Base-by-base conservation (phyloP, 1,284 basidiomycete species). In the Veloporphyrellus conicus region DNA sequence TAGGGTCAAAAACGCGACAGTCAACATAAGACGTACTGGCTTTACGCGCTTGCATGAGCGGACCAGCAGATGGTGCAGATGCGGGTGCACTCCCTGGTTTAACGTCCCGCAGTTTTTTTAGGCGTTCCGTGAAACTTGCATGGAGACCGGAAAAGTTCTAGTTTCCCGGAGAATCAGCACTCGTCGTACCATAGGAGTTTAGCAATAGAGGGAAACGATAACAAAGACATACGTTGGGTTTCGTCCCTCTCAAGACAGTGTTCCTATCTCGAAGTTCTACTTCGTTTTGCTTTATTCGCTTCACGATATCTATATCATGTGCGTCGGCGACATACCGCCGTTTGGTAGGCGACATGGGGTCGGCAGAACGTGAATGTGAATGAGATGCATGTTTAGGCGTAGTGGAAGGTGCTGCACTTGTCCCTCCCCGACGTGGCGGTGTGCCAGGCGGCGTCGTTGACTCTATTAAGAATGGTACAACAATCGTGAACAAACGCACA, bases 281-380 rank as follows among this genome's bases (percentile, higher is more conserved):
- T 59, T 90, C 87, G 41, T 78, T 80, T 54, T 75, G 72, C 60
- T 76, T 83, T 50, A 92, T 87, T 59, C 78, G 84, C 69, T 92
- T 93, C 48, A 94, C 92, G 19, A 84, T 77, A 43, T 93, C 90
- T 2, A 82, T 69, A 63, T 96, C 93, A 18, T 79, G 77, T 1
- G 75, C 58, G 64, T 96, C 87, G 1, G 87, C 74, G 18, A 89
- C 80, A 61, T 95, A 93, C 41, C 83, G 79, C 45, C 87, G 75
- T 67, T 92, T 93, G 9, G 73, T 58, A 10, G 81, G 76, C 6
- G 81, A 74, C 15, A 71, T 63, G 1, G 73, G 63, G 55, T 42
- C 75, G 1, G 74, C 60, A 22, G 64, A 54, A 29, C 60, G 49
- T 11, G 67, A 63, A n/a, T 60, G 53, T n/a, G 68, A 63, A 16